Base-by-base conservation (phyloP, 306 rosid genomes). In the Alnus glutinosa region DNA sequence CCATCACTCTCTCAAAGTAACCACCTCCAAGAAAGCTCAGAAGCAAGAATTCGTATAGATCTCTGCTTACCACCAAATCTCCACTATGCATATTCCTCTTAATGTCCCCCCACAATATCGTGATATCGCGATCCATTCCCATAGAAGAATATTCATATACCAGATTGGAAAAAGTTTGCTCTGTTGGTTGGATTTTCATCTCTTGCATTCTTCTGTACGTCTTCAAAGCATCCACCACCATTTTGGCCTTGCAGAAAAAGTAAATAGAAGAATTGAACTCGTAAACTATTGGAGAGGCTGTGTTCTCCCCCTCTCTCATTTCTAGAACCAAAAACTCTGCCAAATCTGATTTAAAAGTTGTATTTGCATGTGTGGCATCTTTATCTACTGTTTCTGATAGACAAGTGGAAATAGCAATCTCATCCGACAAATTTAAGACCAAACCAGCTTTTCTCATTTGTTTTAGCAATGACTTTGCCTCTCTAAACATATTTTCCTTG, bases 1-100 rank as follows among this genome's bases (percentile, higher is more conserved):
- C 98, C 97, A 90, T 88, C 79, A 86, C 92, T 86, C 97, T 90
- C 89, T 95, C 98, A 82, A 95, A 95, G 82, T 92, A 92, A 83
- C 98, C 98, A 55, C 97, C 98, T 74, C 11, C 87, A 80, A 92
- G 83, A 77, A 92, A 95, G 80, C 83, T 79, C 75, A 92, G 79
- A 62, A 92, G 77, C 78, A 95, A 82, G 78, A 80, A 85, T 88
- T 95, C 98, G 9, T 68, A 92, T 3, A 92, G 76, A 85, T 95
- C 97, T 78, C 90, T 81, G 77, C 83, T 84, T 32, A 77, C 80
- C 37, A 55, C 78, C 42, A 86, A 80, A 83, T 59, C 77, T 75
- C 76, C 78, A 73, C 66, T 76, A 73, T 77, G 86, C 87, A 87
- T 80, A 73, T 66, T 87, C 82, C 98, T 89, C 90, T 92, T 94